Conservation (phyloP, 148 eudicot genomes). For the Rhododendron mucronatum region DNA sequence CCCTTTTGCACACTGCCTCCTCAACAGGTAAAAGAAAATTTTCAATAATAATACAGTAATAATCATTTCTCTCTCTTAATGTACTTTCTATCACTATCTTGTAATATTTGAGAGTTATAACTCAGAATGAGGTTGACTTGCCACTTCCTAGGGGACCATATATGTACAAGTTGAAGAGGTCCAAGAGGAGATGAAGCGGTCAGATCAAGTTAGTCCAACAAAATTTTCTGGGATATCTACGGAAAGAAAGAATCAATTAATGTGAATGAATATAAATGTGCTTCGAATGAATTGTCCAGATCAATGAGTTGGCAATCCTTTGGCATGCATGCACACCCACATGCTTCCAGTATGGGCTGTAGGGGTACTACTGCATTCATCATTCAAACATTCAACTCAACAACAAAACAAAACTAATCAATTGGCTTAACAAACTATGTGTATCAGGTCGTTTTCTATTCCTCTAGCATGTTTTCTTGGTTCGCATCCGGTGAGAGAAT, state of each 20-base stretch:
- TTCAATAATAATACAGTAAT: no score
- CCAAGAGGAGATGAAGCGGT: not conserved
- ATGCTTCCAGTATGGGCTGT: not conserved
- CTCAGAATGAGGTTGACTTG: not conserved
- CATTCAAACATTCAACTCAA: not conserved
- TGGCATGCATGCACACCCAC: not conserved
- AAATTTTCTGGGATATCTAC: not conserved
- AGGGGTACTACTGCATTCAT: not conserved
- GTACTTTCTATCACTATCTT: no score
- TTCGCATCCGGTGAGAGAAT: not conserved
- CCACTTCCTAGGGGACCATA: not conserved
- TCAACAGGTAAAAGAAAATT: no score
- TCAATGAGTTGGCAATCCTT: not conserved
- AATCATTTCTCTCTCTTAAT: no score
- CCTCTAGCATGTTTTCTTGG: not conserved
- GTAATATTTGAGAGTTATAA: no score
- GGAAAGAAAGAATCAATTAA: not conserved
- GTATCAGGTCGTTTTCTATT: not conserved
- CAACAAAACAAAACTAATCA: not conserved
- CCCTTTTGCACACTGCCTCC: no score
- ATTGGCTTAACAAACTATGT: not conserved
- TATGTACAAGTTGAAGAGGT: not conserved
- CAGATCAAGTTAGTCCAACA: not conserved
- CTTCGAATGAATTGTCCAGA: not conserved
- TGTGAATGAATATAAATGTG: not conserved